These are phyloP conservation scores for Sclerotinia nivalis DNA, from an alignment of 2,329 filamentous ascomycete genomes.

Conservation along the genomic window DNA sequence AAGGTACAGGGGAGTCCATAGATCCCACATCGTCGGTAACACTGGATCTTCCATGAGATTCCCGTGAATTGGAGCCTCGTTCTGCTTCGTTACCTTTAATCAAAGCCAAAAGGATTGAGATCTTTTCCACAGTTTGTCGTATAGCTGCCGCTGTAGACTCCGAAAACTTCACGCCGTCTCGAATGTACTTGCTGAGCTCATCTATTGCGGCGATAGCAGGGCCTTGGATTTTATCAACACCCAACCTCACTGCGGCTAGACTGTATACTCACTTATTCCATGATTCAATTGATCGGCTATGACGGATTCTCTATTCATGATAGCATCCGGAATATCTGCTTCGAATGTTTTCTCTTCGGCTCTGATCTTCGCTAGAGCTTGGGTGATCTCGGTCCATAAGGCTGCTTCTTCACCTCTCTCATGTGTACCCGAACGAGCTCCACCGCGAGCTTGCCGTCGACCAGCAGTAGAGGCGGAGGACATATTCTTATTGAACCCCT, in stretches of 20 bases:
- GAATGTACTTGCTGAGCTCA: slow-evolving; percentile 28
- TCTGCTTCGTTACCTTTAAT: slow-evolving; percentile 33
- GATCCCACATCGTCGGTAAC: slow-evolving; percentile 39
- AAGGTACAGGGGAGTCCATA: slow-evolving; percentile 39
- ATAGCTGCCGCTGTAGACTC: slow-evolving; percentile 33
- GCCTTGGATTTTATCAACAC: slow-evolving; percentile 27
- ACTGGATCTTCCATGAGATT: slow-evolving; percentile 33
- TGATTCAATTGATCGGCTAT: slow-evolving; percentile 26
- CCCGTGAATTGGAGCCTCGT: slow-evolving; percentile 32
- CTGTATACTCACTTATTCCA: slow-evolving; percentile 25
- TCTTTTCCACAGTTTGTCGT: slow-evolving; percentile 22
- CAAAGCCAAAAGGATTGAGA: slow-evolving; percentile 28
- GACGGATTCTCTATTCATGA: slow-evolving; percentile 27
- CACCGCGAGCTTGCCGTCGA: slow-evolving; percentile 27
- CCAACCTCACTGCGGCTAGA: not conserved
- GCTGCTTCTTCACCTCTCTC: slow-evolving; percentile 28
- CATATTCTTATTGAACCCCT: slow-evolving; percentile 18
- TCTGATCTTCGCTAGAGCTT: slow-evolving; percentile 26
- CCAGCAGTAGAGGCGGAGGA: slow-evolving; percentile 26
- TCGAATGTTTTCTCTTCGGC: slow-evolving; percentile 26
- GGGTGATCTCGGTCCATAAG: slow-evolving; percentile 26
- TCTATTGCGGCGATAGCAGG: slow-evolving; percentile 34
- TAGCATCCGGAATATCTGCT: slow-evolving; percentile 26
- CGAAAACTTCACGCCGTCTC: slow-evolving; percentile 38
- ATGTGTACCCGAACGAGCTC: slow-evolving; percentile 26